Evolutionary conservation across 768 basidiomycete genomes (phyloP).

Genomic region (Tylopilus rubrobrunneus): DNA sequence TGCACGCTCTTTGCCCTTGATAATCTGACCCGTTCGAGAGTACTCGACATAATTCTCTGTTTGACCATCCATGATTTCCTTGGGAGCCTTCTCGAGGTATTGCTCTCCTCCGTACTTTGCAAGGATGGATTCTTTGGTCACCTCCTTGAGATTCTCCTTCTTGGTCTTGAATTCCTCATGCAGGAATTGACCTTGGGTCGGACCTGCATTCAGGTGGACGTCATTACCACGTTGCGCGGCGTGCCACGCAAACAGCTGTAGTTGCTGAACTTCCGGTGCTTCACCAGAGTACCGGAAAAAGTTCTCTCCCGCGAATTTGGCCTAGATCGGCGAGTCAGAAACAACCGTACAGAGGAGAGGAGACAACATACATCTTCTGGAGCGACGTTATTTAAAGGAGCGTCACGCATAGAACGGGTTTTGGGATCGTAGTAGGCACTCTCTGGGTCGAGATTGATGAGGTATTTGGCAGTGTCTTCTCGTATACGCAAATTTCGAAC

Average conservation of each 20-base stretch:
- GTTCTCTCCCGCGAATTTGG: slow-evolving; percentile 94
- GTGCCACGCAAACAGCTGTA: slow-evolving; percentile 98
- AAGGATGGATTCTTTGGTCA: slow-evolving; percentile 84
- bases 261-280: slow-evolving; percentile 84
- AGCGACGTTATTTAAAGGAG: slow-evolving; percentile 70
- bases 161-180: slow-evolving; percentile 90
- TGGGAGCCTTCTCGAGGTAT: slow-evolving; percentile 85
- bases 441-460: slow-evolving; percentile 92
- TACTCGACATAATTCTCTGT: slow-evolving; percentile 98
- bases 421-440: slow-evolving; percentile 99
- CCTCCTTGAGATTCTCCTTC: slow-evolving; percentile 88
- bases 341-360: background rate
- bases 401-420: slow-evolving; percentile 99
- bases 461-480: slow-evolving; percentile 98
- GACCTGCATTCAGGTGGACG: slow-evolving; percentile 93
- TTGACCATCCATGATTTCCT: slow-evolving; percentile 90
- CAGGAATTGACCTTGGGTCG: slow-evolving; percentile 90
- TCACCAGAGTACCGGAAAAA: slow-evolving; percentile 90
- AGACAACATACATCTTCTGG: slow-evolving; percentile 76
- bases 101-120: slow-evolving; percentile 93
- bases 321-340: slow-evolving; percentile 39
- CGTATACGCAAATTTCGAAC: slow-evolving; percentile 97
- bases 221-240: slow-evolving; percentile 91
- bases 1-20: slow-evolving; percentile 87
- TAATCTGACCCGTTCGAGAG: slow-evolving; percentile 82